Evolutionary conservation across 768 basidiomycete species (phyloP).

Genomic region (Tylopilus sp.): DNA sequence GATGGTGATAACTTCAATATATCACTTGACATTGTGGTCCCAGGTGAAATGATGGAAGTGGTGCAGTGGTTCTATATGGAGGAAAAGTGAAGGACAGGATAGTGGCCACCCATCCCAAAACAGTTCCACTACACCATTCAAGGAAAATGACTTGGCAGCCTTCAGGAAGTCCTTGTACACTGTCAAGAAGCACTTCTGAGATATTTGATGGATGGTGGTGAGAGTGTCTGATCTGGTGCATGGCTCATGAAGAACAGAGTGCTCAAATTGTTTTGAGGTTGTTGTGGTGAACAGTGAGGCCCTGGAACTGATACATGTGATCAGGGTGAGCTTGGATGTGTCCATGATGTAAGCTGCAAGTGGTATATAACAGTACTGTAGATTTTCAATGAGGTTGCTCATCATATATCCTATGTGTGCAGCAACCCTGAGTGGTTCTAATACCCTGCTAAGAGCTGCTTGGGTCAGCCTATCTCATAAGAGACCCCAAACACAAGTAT

Average conservation of each 20-base stretch:
- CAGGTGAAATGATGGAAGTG: too few species aligned
- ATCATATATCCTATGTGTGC: conserved; percentile 27
- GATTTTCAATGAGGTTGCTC: conserved; percentile 21
- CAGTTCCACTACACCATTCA: background rate
- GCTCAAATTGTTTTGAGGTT: background rate
- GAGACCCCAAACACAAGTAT: background rate
- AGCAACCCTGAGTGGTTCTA: conserved; percentile 30
- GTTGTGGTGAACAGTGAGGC: background rate
- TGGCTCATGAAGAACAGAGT: background rate
- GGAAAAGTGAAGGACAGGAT: background rate
- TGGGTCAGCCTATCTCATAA: conserved; percentile 27
- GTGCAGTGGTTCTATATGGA: background rate
- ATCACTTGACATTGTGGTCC: too few species aligned
- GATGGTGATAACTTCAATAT: too few species aligned
- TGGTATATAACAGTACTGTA: conserved; percentile 25
- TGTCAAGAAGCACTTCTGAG: background rate
- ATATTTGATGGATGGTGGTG: background rate
- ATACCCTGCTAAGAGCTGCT: too few species aligned
- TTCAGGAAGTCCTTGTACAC: background rate
- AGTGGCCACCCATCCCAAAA: background rate
- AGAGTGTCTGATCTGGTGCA: background rate
- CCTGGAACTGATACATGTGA: background rate
- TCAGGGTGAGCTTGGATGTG: conserved; percentile 24
- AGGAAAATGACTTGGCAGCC: background rate
- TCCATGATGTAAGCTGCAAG: conserved; percentile 32